phyloP scores from a whole-genome alignment of 352 stramenopile species.

The Globisporangium nagaii region DNA sequence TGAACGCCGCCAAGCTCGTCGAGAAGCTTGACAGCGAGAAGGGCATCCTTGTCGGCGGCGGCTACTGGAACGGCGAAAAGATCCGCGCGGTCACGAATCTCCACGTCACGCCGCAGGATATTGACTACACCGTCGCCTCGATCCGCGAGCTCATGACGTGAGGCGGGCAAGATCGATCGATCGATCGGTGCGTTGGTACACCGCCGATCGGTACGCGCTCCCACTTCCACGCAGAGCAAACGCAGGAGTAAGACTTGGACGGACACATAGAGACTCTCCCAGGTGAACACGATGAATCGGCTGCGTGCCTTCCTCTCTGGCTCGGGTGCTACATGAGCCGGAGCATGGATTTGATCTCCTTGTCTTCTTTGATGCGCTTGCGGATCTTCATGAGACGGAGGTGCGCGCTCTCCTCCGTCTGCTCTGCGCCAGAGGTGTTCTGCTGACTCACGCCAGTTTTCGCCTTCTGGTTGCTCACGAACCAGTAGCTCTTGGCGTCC shows the following conservation, averaged over 20 bases:
- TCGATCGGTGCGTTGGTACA: too few relatives aligned
- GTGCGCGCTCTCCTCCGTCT: conserved; percentile 13
- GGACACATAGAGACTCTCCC: too few relatives aligned
- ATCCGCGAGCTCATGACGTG: conserved; percentile 52
- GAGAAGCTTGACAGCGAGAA: conserved; percentile 57
- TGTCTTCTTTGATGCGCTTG: conserved; percentile 52
- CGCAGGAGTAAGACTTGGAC: too few relatives aligned
- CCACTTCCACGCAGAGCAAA: too few relatives aligned
- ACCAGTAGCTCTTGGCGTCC: conserved; percentile 67
- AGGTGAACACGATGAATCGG: too few relatives aligned
- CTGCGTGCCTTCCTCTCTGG: too few relatives aligned
- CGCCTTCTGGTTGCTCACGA: conserved; percentile 46
- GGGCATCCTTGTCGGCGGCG: conserved; percentile 57
- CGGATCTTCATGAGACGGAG: conserved; percentile 18
- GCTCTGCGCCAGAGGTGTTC: conserved; percentile 6
- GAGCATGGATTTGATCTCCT: conserved; percentile 67
- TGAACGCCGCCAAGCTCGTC: conserved; percentile 47
- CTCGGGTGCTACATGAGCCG: conserved; percentile 46
- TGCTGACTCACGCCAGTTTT: conserved; percentile 24
- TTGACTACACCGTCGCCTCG: conserved; percentile 54
- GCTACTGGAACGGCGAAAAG: conserved; percentile 54
- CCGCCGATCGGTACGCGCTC: too few relatives aligned
- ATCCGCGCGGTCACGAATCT: conserved; percentile 74
- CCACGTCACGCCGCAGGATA: conserved; percentile 56
- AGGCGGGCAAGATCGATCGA: too few relatives aligned